Percentiles rank a stretch among this genome's conserved stretches.
phyloP scores from a whole-genome alignment of 306 rosid genomes.

The Erythrophleum fordii region DNA sequence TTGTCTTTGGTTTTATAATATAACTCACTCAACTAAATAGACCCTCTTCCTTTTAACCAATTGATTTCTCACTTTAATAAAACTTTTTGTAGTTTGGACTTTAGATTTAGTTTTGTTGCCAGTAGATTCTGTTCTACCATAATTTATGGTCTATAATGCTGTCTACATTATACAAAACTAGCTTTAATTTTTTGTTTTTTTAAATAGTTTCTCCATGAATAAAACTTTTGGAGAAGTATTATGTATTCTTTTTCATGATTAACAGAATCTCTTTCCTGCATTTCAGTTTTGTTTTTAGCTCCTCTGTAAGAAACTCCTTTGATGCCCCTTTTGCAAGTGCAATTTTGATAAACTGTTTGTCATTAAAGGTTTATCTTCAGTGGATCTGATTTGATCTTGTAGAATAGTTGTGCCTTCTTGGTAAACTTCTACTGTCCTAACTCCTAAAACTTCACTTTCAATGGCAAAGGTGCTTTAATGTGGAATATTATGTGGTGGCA shows the following conservation, averaged over 20 bases:
- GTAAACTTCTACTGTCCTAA: not conserved
- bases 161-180: not conserved
- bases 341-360: not conserved
- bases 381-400: conserved; percentile 12
- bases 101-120: not conserved
- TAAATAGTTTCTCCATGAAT: conserved; percentile 1
- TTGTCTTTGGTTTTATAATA: not conserved
- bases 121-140: not conserved
- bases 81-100: not conserved
- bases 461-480: conserved; percentile 12
- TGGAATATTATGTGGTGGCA: not conserved
- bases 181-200: not conserved
- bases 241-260: not conserved
- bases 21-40: not conserved
- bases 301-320: conserved; percentile 2
- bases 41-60: not conserved
- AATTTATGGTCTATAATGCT: not conserved
- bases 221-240: conserved; percentile 12
- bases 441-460: not conserved
- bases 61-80: not conserved
- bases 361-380: not conserved
- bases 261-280: not conserved
- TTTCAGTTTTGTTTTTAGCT: conserved; percentile 18
- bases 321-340: conserved; percentile 1
- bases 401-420: not conserved